Evolutionary conservation across 1,139 yeast genomes (phyloP).

Genomic region (Suhomyces bokatorum): DNA sequence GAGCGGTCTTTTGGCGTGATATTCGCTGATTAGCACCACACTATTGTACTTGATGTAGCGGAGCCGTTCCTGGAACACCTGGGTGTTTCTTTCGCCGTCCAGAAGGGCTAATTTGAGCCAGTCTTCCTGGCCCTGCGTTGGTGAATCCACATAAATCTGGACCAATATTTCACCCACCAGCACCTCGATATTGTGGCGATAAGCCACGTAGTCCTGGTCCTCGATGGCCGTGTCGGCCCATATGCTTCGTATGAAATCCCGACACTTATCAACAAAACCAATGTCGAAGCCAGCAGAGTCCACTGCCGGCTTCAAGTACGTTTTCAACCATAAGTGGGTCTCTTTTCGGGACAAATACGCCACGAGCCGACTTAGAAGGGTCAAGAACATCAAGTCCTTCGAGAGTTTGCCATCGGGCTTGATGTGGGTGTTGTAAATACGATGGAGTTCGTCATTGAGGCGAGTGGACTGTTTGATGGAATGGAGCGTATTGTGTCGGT

Average conservation of each 20-base stretch:
- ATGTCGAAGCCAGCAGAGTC: slow-evolving; percentile 59
- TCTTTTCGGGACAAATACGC: slow-evolving; percentile 43
- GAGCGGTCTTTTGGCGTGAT: slow-evolving; percentile 36
- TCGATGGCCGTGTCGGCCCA: slow-evolving; percentile 22
- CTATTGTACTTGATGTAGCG: slow-evolving; percentile 52
- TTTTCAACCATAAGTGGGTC: slow-evolving; percentile 51
- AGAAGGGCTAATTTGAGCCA: slow-evolving; percentile 17
- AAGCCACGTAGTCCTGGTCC: slow-evolving; percentile 28
- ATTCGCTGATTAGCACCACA: slow-evolving; percentile 37
- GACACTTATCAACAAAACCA: slow-evolving; percentile 41
- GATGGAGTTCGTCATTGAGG: slow-evolving; percentile 52
- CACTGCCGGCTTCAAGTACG: slow-evolving; percentile 55
- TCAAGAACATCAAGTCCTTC: slow-evolving; percentile 48
- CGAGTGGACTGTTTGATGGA: slow-evolving; percentile 34
- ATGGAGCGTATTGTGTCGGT: slow-evolving; percentile 43
- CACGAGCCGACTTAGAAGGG: slow-evolving; percentile 40
- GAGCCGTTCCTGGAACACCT: slow-evolving; percentile 45
- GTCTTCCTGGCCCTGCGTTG: neutral
- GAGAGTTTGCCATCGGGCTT: slow-evolving; percentile 30
- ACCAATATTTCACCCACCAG: slow-evolving; percentile 32
- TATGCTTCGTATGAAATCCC: slow-evolving; percentile 42
- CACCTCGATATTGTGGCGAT: slow-evolving; percentile 26
- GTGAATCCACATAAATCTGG: slow-evolving; percentile 30
- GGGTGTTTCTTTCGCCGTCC: slow-evolving; percentile 27
- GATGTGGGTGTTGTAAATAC: slow-evolving; percentile 43